Percentiles rank a stretch among this genome's conserved stretches.
Evolutionary conservation across 2,329 filamentous ascomycete species (phyloP).

Genomic region (Cladobotryum mycophilum): DNA sequence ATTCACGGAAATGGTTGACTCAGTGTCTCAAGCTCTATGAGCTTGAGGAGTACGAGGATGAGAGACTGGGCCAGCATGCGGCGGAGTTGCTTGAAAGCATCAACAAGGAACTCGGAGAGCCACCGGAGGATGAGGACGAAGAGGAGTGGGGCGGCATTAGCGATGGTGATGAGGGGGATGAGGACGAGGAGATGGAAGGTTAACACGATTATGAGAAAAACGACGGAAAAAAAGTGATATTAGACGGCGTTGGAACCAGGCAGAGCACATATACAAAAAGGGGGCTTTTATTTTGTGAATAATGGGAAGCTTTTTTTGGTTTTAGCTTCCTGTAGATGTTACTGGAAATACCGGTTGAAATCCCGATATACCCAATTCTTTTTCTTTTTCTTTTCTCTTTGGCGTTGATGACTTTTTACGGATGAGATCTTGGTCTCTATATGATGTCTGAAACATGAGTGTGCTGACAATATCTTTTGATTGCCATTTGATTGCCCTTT

Average conservation of each 20-base stretch:
- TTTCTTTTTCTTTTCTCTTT: too few species aligned
- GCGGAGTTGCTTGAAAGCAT: constrained; percentile 62
- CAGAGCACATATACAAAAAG: constrained; percentile 5
- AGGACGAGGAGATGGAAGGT: constrained; percentile 51
- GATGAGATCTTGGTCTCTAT: background rate
- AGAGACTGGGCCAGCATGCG: constrained; percentile 68
- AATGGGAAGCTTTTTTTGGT: constrained; percentile 6
- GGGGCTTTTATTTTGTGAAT: constrained; percentile 4
- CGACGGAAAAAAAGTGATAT: constrained; percentile 25
- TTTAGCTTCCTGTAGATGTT: constrained; percentile 1
- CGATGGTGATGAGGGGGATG: constrained; percentile 41
- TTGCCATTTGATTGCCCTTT: background rate
- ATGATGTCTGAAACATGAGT: background rate
- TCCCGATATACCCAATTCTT: background rate
- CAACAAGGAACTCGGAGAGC: constrained; percentile 57
- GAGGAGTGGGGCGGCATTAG: constrained; percentile 51
- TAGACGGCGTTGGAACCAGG: constrained; percentile 20
- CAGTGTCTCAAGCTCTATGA: constrained; percentile 76
- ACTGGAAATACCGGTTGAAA: constrained; percentile 1
- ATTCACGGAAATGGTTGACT: constrained; percentile 75
- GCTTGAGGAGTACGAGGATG: constrained; percentile 77
- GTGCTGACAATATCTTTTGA: background rate
- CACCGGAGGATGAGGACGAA: constrained; percentile 47
- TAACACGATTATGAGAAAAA: constrained; percentile 35
- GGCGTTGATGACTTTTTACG: background rate